phyloP scores from a whole-genome alignment of 306 rosid species.

The Vicia sativa region DNA sequence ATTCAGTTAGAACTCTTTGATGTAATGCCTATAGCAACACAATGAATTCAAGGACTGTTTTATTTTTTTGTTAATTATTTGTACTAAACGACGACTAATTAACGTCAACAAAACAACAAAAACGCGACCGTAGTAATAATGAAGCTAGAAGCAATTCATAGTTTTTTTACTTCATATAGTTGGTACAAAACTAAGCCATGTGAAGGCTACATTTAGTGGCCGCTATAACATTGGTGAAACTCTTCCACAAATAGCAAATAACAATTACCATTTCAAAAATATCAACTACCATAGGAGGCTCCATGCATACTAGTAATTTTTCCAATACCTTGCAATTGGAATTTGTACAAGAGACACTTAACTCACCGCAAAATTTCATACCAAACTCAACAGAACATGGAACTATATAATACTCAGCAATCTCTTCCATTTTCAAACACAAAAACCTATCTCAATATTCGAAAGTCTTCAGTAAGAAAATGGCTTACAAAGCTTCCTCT shows the following conservation, averaged over 20 bases:
- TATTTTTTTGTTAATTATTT: slow-evolving; percentile 15
- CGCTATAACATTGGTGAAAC: slow-evolving; percentile 37
- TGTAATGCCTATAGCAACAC: slow-evolving; percentile 44
- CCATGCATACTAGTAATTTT: slow-evolving; percentile 18
- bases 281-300: slow-evolving; percentile 34
- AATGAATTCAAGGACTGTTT: slow-evolving; percentile 42
- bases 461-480: neutral
- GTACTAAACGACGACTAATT: slow-evolving; percentile 28
- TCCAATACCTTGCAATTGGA: slow-evolving; percentile 12
- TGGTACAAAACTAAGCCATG: slow-evolving; percentile 33
- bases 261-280: slow-evolving; percentile 18
- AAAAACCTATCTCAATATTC: slow-evolving; percentile 31
- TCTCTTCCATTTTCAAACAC: slow-evolving; percentile 39
- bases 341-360: slow-evolving; percentile 27
- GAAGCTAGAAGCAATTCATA: slow-evolving; percentile 13
- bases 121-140: neutral
- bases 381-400: slow-evolving; percentile 38
- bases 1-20: slow-evolving; percentile 33
- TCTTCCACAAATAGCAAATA: slow-evolving; percentile 40
- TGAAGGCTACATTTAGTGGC: slow-evolving; percentile 45
- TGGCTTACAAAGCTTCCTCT: slow-evolving; percentile 52
- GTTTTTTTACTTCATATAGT: slow-evolving; percentile 1
- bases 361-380: slow-evolving; percentile 50
- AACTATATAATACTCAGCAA: slow-evolving; percentile 45
- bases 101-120: slow-evolving; percentile 2